Conservation (phyloP, 441 rosid species). For the Corymbia calophylla region DNA sequence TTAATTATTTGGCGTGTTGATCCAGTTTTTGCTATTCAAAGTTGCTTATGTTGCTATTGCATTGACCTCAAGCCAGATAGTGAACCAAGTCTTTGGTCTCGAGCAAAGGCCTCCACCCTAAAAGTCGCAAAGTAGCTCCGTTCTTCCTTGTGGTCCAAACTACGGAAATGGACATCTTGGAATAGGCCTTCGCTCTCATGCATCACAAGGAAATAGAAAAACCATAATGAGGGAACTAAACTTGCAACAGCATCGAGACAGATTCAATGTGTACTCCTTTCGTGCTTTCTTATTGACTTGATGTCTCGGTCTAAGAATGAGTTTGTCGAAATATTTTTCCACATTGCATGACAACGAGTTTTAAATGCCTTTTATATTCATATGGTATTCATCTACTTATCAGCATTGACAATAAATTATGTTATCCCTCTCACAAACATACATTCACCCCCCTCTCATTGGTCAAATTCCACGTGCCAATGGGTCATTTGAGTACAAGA, state of each 20-base stretch:
- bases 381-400: rapidly evolving
- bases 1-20: neutral
- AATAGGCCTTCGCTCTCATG: neutral
- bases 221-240: neutral
- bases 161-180: neutral
- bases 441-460: neutral
- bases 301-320: neutral
- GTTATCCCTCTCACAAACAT: neutral
- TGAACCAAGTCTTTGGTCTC: neutral
- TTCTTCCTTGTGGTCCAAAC: neutral
- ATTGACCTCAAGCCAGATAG: neutral
- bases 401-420: too few species aligned
- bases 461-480: neutral
- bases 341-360: neutral
- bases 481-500: neutral
- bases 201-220: neutral
- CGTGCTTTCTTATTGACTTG: neutral
- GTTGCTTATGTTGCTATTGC: neutral
- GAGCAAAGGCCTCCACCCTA: neutral
- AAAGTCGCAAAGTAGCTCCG: neutral
- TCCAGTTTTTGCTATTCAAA: neutral
- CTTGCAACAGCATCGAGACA: neutral
- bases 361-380: too few species aligned
- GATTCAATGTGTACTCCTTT: neutral
- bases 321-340: neutral